Conservation (phyloP, 2,329 filamentous ascomycete genomes). For the Fusarium nodosum region DNA sequence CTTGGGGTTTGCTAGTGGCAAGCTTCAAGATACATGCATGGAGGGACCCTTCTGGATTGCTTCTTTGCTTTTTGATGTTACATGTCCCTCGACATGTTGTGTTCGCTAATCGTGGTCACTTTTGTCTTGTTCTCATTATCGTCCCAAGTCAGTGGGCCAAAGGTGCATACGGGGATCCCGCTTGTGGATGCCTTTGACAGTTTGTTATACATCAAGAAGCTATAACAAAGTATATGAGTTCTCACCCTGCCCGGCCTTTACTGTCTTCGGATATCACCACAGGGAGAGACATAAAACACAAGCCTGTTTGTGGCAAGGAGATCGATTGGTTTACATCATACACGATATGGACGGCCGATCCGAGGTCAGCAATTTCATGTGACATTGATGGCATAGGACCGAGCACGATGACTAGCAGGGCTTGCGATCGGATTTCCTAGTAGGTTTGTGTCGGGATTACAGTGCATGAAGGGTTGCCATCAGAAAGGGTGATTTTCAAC, state of each 20-base stretch:
- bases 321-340: no score
- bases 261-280: no score
- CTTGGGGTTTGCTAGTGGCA: neutral
- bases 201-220: neutral
- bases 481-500: no score
- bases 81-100: neutral
- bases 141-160: neutral
- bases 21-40: neutral
- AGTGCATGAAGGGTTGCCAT: neutral
- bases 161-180: neutral
- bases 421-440: accelerated
- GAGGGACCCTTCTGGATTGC: neutral
- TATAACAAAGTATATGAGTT: neutral
- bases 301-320: neutral
- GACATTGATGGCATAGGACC: accelerated
- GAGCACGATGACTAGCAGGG: no score
- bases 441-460: neutral
- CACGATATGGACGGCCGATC: no score
- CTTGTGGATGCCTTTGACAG: neutral
- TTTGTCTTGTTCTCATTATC: neutral
- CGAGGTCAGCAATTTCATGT: no score
- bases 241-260: no score
- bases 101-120: neutral
- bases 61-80: neutral
- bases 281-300: no score